Percentiles rank a stretch among this genome's conserved stretches.
Evolutionary conservation across 148 eudicot genomes (phyloP).

Genomic region (Arbutus unedo): DNA sequence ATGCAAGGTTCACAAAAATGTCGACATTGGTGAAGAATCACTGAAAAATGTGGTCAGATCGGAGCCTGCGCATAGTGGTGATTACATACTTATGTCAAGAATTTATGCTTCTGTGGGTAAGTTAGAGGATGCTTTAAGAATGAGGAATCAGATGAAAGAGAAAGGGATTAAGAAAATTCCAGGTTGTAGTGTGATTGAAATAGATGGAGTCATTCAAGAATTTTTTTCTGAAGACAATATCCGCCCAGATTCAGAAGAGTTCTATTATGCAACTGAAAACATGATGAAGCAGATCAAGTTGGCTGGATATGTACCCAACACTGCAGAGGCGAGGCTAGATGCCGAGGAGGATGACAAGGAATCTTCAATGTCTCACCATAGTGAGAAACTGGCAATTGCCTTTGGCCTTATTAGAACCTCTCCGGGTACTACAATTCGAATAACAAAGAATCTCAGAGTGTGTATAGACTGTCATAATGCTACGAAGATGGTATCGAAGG

Average conservation of each 20-base stretch:
- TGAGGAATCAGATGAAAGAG: slow-evolving; percentile 33
- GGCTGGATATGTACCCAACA: slow-evolving; percentile 40
- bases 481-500: slow-evolving; percentile 31
- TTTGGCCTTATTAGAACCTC: slow-evolving; percentile 37
- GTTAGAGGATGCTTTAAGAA: slow-evolving; percentile 26
- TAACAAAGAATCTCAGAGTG: slow-evolving; percentile 37
- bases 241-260: slow-evolving; percentile 20
- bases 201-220: slow-evolving; percentile 33
- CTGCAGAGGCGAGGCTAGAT: slow-evolving; percentile 31
- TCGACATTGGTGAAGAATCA: slow-evolving; percentile 34
- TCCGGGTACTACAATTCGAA: slow-evolving; percentile 30
- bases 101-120: slow-evolving; percentile 37
- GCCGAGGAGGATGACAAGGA: slow-evolving; percentile 43
- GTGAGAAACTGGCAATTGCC: slow-evolving; percentile 46
- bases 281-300: slow-evolving; percentile 32
- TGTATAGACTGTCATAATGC: slow-evolving; percentile 45
- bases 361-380: slow-evolving; percentile 37
- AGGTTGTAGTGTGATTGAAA: slow-evolving; percentile 35
- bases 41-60: slow-evolving; percentile 26
- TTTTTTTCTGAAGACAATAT: slow-evolving; percentile 35
- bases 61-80: slow-evolving; percentile 34
- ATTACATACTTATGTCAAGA: slow-evolving; percentile 33
- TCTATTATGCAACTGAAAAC: slow-evolving; percentile 27
- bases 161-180: slow-evolving; percentile 36
- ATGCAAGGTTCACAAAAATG: slow-evolving; percentile 31